Evolutionary conservation across 108 stramenopile genomes (phyloP).

Genomic region (Pelagomonas calceolata): DNA sequence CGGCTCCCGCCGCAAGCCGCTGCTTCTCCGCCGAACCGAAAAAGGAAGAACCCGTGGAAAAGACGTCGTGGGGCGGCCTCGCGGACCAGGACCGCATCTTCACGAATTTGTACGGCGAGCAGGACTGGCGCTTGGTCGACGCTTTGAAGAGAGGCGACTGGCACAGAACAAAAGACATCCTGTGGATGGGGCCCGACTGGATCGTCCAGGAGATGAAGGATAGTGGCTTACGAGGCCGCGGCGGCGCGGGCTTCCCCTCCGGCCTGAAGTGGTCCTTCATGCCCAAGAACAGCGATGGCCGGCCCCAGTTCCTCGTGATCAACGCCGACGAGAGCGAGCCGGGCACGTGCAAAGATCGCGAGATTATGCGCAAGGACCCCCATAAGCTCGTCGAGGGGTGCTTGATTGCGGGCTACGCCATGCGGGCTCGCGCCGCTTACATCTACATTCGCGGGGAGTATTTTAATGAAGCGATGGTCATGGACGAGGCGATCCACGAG

Average conservation of each 20-base stretch:
- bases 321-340: conserved; percentile 99
- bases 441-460: conserved; percentile 99
- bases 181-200: conserved; percentile 99
- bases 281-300: conserved; percentile 97
- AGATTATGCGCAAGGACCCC: conserved; percentile 99
- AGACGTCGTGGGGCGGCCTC: too few relatives aligned
- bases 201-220: conserved; percentile 99
- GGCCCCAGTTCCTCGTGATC: conserved; percentile 93
- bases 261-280: conserved; percentile 99
- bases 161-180: conserved; percentile 91
- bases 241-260: conserved; percentile 95
- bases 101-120: conserved; percentile 98
- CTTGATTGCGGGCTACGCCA: conserved; percentile 93
- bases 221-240: conserved; percentile 92
- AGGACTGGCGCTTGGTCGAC: conserved; percentile 94
- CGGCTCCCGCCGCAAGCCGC: too few relatives aligned
- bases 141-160: conserved; percentile 86
- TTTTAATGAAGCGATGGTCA: conserved; percentile 97
- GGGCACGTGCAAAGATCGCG: conserved; percentile 99
- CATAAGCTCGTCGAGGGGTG: conserved; percentile 99
- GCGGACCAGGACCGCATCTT: conserved; percentile 99
- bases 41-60: too few relatives aligned
- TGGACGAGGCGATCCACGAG: conserved; percentile 99
- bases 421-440: conserved; percentile 97
- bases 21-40: too few relatives aligned